A percentile compares a stretch with the other conserved stretches of the same genome.
Conservation (phyloP, 2,329 filamentous ascomycete genomes). For the Ophiocordyceps camponoti-floridani region DNA sequence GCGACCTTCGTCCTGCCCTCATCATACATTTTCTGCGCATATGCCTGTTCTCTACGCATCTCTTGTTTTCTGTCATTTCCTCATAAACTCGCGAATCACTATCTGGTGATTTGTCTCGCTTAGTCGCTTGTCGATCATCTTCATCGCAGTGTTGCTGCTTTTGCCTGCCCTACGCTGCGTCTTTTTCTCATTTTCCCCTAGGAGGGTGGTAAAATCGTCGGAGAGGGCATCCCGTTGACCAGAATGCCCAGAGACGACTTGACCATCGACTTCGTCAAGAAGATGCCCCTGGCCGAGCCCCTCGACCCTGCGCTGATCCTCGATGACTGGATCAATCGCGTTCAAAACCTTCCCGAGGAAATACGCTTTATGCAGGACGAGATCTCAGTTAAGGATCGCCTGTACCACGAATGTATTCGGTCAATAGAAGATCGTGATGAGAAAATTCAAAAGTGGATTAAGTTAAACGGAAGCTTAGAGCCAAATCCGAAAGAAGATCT, state of each 20-base stretch:
- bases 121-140: too few species aligned
- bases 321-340: constrained; percentile 60
- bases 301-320: constrained; percentile 52
- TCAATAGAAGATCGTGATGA: constrained; percentile 55
- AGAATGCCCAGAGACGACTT: constrained; percentile 57
- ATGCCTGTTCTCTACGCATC: too few species aligned
- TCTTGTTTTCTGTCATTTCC: too few species aligned
- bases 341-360: constrained; percentile 66
- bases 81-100: too few species aligned
- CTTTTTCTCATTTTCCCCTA: too few species aligned
- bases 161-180: too few species aligned
- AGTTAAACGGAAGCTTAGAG: constrained; percentile 54
- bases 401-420: constrained; percentile 49
- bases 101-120: too few species aligned
- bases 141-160: too few species aligned
- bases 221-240: too few species aligned
- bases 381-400: constrained; percentile 61
- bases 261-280: constrained; percentile 51
- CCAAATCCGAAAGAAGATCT: constrained; percentile 59
- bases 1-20: too few species aligned
- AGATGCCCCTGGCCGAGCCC: constrained; percentile 43
- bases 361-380: constrained; percentile 72
- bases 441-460: constrained; percentile 68
- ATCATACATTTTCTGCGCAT: too few species aligned
- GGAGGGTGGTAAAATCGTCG: too few species aligned